Evolutionary conservation across 2,329 filamentous ascomycete species (phyloP).

Genomic region (Aphanoascus verrucosus): DNA sequence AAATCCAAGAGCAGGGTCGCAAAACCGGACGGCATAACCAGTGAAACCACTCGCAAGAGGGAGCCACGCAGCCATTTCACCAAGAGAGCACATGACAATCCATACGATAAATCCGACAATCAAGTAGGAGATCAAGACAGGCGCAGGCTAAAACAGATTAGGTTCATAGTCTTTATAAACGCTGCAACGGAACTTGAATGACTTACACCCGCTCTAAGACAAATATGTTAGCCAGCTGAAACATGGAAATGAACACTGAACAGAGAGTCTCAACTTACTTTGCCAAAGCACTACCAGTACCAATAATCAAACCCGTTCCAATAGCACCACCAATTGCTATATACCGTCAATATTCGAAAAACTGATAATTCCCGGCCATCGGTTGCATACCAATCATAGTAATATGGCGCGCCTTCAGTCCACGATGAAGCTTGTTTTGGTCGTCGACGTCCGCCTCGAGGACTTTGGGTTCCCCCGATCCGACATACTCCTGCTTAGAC

Average conservation of each 20-base stretch:
- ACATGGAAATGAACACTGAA: not conserved
- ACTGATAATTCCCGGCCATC: slow-evolving; percentile 30
- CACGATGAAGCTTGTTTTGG: slow-evolving; percentile 32
- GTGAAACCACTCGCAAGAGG: slow-evolving; percentile 41
- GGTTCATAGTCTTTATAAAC: not conserved
- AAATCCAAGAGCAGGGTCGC: slow-evolving; percentile 42
- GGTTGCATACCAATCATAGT: slow-evolving; percentile 45
- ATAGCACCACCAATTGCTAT: slow-evolving; percentile 46
- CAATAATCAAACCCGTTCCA: slow-evolving; percentile 46
- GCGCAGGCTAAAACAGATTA: slow-evolving; percentile 25
- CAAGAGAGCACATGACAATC: slow-evolving; percentile 47
- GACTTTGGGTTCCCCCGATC: slow-evolving; percentile 3
- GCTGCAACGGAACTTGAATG: not conserved
- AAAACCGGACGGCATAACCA: slow-evolving; percentile 32
- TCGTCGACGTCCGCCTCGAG: slow-evolving; percentile 21
- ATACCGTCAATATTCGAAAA: slow-evolving; percentile 4
- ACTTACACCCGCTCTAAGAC: slow-evolving; percentile 30
- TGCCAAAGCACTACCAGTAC: slow-evolving; percentile 41
- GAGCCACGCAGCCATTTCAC: slow-evolving; percentile 42
- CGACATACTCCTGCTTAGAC: slow-evolving; percentile 11
- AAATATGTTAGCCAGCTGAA: slow-evolving; percentile 14
- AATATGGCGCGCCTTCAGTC: slow-evolving; percentile 45
- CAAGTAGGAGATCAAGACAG: slow-evolving; percentile 36
- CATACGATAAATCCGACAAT: slow-evolving; percentile 53
- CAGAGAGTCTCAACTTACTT: slow-evolving; percentile 9